Evolutionary conservation across 2,329 filamentous ascomycete genomes (phyloP), one percentile per base, ranked within the genome.

Genomic region (Penicillium verrucosum): DNA sequence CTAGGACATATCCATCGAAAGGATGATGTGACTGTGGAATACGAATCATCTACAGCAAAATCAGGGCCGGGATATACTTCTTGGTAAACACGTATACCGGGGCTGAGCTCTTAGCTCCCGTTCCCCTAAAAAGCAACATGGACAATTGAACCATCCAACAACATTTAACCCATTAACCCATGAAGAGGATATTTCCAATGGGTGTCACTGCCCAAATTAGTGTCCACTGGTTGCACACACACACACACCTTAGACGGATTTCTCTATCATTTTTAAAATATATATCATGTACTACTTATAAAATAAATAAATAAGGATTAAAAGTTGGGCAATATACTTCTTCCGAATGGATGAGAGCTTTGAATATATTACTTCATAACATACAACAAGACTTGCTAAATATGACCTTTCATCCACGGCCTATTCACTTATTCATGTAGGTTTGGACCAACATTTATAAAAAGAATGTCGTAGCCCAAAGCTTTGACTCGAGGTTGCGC

Each of bases 21-120:
- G 7, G 60, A 65, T 44, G 58, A 64, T 23, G 51, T 65, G 25
- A 54, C 38, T 21, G 50, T 65, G 0, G 54, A 60, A 42, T 61
- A 64, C 21, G 36, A 54, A 32, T 18, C 50, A 36, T 30, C 51
- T 14, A 16, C 42, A 23, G 11, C 50, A n/a, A 37, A 53, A 23
- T 2, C 25, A 9, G 14, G n/a, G 9, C 42, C 25, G 1, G 48
- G 9, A 9, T 32, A 32, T 43, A 16, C 37, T 6, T 12, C 34
- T 18, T 53, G 51, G 51, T 53, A 23, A 45, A 21, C 11, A 18
- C 12, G 7, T 11, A 32, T 29, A 16, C 16, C 25, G 23, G n/a
- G 40, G 4, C 23, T 14, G 8, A 50, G n/a, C 25, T 29, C 8
- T 16, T 9, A 6, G 12, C 25, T 40, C 8, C 5, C 4, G 9